Evolutionary conservation across 345 rosid genomes (phyloP).

Genomic region (Cardamine resedifolia): DNA sequence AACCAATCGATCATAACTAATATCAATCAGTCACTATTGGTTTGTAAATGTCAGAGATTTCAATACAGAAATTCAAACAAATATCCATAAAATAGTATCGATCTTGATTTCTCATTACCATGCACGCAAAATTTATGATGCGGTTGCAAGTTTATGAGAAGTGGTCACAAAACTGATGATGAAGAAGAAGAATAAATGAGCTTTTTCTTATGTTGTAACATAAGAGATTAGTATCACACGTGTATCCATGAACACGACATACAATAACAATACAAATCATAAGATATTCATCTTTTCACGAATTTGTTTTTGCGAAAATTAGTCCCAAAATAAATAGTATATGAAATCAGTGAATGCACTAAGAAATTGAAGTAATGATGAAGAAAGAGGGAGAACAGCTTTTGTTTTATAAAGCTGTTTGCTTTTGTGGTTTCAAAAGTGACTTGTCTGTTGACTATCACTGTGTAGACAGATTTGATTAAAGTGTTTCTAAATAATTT

Average conservation of each 20-base stretch:
- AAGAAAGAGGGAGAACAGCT: constrained; percentile 42
- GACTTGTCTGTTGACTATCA: constrained; percentile 46
- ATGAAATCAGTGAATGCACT: constrained; percentile 25
- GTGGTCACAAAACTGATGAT: constrained; percentile 39
- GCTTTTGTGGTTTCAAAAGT: constrained; percentile 51
- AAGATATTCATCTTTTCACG: constrained; percentile 11
- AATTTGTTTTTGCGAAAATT: neutral
- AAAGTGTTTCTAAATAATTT: constrained; percentile 22
- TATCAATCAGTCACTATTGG: neutral
- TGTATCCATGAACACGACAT: constrained; percentile 42
- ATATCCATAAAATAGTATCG: neutral
- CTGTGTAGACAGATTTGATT: constrained; percentile 43
- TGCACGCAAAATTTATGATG: neutral
- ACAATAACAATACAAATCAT: constrained; percentile 34
- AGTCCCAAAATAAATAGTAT: neutral
- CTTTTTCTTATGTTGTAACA: neutral
- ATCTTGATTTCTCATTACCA: neutral
- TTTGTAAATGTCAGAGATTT: neutral
- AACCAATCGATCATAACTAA: neutral
- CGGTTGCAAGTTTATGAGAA: constrained; percentile 13
- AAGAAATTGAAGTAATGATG: constrained; percentile 34
- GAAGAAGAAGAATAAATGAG: constrained; percentile 1
- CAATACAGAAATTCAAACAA: neutral
- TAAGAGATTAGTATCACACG: constrained; percentile 44
- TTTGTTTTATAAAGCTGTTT: constrained; percentile 58